Evolutionary conservation across 176 grass and related monocot genomes (phyloP).

Genomic region (Paspalum vaginatum): DNA sequence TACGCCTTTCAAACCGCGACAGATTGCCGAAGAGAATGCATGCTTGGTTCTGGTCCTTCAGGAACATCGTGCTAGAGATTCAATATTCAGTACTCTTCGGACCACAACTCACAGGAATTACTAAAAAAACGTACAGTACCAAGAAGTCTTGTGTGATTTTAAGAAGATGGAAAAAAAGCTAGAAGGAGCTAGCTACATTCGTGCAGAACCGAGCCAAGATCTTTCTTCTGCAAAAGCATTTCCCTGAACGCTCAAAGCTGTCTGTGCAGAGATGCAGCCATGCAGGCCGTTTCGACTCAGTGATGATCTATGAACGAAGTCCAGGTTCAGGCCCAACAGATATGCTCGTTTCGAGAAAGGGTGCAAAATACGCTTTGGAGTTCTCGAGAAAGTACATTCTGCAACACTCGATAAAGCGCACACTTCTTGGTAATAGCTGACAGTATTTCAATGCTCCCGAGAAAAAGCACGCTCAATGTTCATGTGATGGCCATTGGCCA

Average conservation of each 20-base stretch:
- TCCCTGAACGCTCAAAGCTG: neutral
- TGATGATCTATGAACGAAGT: slow-evolving; percentile 1
- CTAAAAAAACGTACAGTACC: too few relatives aligned
- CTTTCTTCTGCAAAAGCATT: neutral
- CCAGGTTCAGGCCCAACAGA: neutral
- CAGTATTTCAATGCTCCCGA: slow-evolving; percentile 40
- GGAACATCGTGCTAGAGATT: too few relatives aligned
- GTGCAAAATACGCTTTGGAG: slow-evolving; percentile 16
- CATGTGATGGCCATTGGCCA: slow-evolving; percentile 10
- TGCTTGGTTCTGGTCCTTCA: neutral
- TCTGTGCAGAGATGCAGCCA: neutral
- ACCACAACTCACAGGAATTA: too few relatives aligned
- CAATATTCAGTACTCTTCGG: neutral
- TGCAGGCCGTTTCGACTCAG: neutral
- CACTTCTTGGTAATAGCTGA: slow-evolving; percentile 42
- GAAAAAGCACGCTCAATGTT: slow-evolving; percentile 19
- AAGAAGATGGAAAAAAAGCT: too few relatives aligned
- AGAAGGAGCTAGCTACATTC: neutral
- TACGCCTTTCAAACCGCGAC: neutral
- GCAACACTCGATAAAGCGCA: slow-evolving; percentile 40
- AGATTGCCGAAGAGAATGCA: neutral
- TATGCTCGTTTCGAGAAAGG: slow-evolving; percentile 38
- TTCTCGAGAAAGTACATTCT: slow-evolving; percentile 43
- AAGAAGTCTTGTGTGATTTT: too few relatives aligned
- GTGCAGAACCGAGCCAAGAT: neutral